Evolutionary conservation across 2,329 filamentous ascomycete genomes (phyloP), one percentile per base, ranked within the genome.

Genomic region (Aspergillus piperis): DNA sequence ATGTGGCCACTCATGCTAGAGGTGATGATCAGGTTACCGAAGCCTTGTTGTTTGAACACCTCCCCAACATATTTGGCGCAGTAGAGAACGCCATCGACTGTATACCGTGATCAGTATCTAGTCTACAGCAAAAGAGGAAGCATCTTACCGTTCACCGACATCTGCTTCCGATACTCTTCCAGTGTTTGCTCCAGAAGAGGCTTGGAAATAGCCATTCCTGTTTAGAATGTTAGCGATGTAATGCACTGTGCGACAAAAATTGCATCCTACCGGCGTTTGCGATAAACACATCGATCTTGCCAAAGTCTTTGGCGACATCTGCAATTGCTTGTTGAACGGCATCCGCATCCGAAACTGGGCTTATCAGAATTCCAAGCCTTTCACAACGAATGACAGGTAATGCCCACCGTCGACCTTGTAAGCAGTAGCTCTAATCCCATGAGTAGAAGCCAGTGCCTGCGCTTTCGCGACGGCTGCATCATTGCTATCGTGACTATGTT

Each of bases 131-230:
- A n/a, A 11, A 30, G 6, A 8, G 2, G 2, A 17, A 19, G 32
- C 2, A 21, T 2, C 77, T 55, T 68, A 82, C 81, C 79, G 56
- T 86, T 86, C 1, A 86, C 83, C 5, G 81, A 78, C 74, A 84
- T 82, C 60, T 83, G 81, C 59, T 78, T 77, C 36, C 70, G 72
- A 64, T 84, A 86, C 63, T 85, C 82, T 2, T 82, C 78, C 0
- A 85, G 66, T 0, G 78, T 81, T 63, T 82, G 79, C 53, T 87
- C 84, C 1, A 85, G 71, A 13, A 87, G 80, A 0, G 82, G 80
- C 66, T 86, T 85, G 0, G 81, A 83, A 30, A 82, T 83, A 4
- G 80, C 79, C 72, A 82, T 83, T 17, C 81, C 71, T 74, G 19
- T n/a, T 3, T 11, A 27, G 17, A 13, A 11, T 60, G 23, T 44